Percentiles rank a stretch among this genome's conserved stretches.
These are phyloP conservation scores for Sherardia arvensis DNA, from an alignment of 257 asterid genomes.

Conservation along the genomic window DNA sequence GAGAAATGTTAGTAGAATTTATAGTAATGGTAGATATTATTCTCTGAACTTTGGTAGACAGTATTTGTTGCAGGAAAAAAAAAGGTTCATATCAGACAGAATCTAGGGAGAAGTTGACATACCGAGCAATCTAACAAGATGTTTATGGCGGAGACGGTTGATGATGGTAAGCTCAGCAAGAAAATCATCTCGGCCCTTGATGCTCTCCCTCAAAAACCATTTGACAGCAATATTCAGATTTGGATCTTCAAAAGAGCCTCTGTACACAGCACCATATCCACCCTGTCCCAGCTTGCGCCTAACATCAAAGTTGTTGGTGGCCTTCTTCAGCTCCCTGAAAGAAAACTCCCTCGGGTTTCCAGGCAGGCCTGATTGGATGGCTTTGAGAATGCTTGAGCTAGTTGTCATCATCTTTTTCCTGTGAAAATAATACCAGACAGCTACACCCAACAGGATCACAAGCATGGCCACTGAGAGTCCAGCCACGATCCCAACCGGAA, in stretches of 20 bases:
- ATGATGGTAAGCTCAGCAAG: slow-evolving; percentile 87
- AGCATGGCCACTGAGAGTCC: slow-evolving; percentile 36
- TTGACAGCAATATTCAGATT: slow-evolving; percentile 70
- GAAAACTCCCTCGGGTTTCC: slow-evolving; percentile 71
- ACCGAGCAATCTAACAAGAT: slow-evolving; percentile 86
- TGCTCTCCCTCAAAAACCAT: slow-evolving; percentile 63
- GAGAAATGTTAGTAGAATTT: too few species aligned
- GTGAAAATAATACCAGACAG: slow-evolving; percentile 23
- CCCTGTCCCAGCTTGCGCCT: slow-evolving; percentile 78
- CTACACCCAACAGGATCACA: slow-evolving; percentile 30
- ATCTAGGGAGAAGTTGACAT: not conserved
- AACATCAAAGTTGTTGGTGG: slow-evolving; percentile 60
- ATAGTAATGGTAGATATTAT: too few species aligned
- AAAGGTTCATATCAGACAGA: not conserved
- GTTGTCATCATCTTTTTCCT: slow-evolving; percentile 22
- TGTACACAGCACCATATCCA: slow-evolving; percentile 76
- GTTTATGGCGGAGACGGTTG: slow-evolving; percentile 80
- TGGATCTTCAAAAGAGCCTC: slow-evolving; percentile 47
- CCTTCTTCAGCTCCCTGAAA: slow-evolving; percentile 63
- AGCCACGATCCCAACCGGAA: slow-evolving; percentile 29
- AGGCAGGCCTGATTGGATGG: slow-evolving; percentile 50
- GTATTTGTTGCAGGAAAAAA: not conserved
- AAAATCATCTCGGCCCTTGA: slow-evolving; percentile 79
- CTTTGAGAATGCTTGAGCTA: slow-evolving; percentile 39
- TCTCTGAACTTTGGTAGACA: too few species aligned